Conservation (phyloP, 495 filamentous ascomycete species). For the Penicillium angulare region DNA sequence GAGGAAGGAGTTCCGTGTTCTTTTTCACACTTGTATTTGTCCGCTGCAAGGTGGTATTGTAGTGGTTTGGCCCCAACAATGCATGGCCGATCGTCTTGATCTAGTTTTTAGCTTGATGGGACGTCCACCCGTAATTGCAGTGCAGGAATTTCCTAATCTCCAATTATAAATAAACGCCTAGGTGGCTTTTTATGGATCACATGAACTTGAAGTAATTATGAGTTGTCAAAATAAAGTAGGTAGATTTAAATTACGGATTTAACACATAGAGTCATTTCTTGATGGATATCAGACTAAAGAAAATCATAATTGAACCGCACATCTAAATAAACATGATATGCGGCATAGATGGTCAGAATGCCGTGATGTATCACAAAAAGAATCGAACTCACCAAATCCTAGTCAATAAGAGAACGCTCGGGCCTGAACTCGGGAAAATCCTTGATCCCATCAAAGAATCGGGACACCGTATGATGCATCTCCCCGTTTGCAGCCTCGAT, state of each 20-base stretch:
- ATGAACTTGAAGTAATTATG: background rate
- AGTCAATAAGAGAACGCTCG: background rate
- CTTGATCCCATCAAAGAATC: background rate
- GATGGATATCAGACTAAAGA: no score
- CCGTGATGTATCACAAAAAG: constrained; percentile 1
- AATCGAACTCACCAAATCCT: background rate
- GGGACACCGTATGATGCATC: constrained; percentile 1
- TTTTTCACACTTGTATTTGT: background rate
- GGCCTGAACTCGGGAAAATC: background rate
- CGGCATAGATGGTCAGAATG: background rate
- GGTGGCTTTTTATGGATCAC: background rate
- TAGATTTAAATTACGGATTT: no score
- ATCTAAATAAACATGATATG: no score
- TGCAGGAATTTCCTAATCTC: background rate
- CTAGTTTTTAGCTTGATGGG: constrained; percentile 9
- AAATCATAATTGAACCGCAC: background rate
- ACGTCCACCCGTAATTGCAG: background rate
- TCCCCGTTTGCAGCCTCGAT: constrained; percentile 17
- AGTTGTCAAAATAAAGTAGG: no score
- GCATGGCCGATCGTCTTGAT: constrained; percentile 3
- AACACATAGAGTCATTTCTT: no score
- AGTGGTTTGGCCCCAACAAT: background rate
- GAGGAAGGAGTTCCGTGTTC: background rate
- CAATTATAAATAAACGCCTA: background rate
- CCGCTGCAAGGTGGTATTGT: background rate